A percentile compares a stretch with the other conserved stretches of the same genome.
Conservation (phyloP, 2,329 filamentous ascomycete genomes). For the Diaporthe aspalathi region DNA sequence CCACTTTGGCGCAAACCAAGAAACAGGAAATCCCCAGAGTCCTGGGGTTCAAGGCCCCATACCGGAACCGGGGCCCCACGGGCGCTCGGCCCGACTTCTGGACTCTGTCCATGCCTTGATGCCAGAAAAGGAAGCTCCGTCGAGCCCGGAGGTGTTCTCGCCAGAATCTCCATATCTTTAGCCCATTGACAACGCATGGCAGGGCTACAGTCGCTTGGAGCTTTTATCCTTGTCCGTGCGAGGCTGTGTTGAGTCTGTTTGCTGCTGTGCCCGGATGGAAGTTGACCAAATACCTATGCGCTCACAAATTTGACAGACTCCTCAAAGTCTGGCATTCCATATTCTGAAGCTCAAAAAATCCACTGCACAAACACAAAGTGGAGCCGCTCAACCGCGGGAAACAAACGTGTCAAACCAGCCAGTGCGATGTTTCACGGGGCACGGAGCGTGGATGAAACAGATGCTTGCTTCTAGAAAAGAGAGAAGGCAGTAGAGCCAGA, state of each 20-base stretch:
- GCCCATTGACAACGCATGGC: neutral
- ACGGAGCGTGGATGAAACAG: neutral
- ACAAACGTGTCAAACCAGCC: neutral
- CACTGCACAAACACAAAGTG: no score
- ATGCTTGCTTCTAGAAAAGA: neutral
- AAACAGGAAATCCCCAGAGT: slow-evolving; percentile 11
- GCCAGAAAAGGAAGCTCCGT: slow-evolving; percentile 17
- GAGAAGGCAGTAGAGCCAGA: neutral
- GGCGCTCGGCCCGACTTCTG: no score
- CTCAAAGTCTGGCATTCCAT: neutral
- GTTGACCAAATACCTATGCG: neutral
- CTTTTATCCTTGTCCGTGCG: neutral
- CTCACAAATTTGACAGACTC: neutral
- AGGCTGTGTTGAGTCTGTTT: neutral
- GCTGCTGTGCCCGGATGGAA: neutral
- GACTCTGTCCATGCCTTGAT: neutral
- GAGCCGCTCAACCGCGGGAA: neutral
- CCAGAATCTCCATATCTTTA: neutral
- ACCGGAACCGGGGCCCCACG: slow-evolving; percentile 8
- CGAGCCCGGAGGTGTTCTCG: neutral
- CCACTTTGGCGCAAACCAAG: neutral
- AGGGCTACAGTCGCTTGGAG: neutral
- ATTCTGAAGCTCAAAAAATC: neutral
- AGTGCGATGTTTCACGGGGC: neutral
- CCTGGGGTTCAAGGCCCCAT: neutral